A percentile compares a stretch with the other conserved stretches of the same genome.
Conservation (phyloP, 805 yeast genomes). For the Candida pseudofarinosa region DNA sequence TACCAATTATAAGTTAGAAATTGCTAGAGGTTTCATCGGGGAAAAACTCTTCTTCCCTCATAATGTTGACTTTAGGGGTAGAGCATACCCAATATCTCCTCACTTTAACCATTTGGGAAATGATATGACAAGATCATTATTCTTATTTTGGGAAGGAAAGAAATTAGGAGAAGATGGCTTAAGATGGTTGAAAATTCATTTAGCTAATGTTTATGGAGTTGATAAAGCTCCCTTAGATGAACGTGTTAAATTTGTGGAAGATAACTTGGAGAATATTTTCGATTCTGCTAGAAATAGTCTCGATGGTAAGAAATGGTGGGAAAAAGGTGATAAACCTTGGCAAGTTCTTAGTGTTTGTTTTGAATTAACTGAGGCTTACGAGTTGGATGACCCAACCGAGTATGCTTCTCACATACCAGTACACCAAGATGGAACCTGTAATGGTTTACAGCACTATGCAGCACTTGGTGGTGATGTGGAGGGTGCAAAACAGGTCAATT, state of each 20-base stretch:
- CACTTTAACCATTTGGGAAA: constrained; percentile 79
- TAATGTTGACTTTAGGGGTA: constrained; percentile 76
- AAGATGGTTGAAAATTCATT: constrained; percentile 71
- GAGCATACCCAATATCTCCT: constrained; percentile 79
- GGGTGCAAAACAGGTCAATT: constrained; percentile 78
- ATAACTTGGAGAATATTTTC: constrained; percentile 49
- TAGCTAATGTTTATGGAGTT: constrained; percentile 69
- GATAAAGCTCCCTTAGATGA: constrained; percentile 69
- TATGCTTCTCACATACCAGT: constrained; percentile 70
- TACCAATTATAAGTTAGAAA: constrained; percentile 86
- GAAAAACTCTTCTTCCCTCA: constrained; percentile 76
- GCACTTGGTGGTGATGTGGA: constrained; percentile 82
- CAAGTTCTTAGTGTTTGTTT: constrained; percentile 69
- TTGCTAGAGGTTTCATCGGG: constrained; percentile 86
- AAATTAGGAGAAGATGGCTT: constrained; percentile 61
- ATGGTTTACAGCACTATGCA: constrained; percentile 83
- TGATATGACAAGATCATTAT: constrained; percentile 69
- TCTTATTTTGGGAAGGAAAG: constrained; percentile 75
- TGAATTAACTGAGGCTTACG: constrained; percentile 60
- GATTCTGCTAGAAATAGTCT: constrained; percentile 64
- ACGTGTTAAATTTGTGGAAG: constrained; percentile 56
- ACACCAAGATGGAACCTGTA: constrained; percentile 86
- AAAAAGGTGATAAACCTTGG: constrained; percentile 77
- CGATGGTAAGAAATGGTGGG: constrained; percentile 61
- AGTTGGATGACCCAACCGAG: constrained; percentile 59